Evolutionary conservation across 1,284 basidiomycete species (phyloP).

Genomic region (Boletus sp.): DNA sequence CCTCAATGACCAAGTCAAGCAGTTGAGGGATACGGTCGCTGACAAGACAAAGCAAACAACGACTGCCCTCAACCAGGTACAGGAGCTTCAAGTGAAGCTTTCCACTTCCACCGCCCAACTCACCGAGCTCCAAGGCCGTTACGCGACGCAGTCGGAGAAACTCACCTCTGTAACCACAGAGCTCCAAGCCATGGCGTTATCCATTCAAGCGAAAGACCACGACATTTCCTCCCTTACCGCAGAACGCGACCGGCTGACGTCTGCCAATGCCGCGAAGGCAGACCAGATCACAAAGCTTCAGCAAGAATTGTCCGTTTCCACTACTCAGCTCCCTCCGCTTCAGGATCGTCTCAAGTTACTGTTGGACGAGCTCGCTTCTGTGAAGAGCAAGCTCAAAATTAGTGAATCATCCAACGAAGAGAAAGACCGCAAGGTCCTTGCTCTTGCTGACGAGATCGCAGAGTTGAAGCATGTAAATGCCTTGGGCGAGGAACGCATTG

Average conservation of each 20-base stretch:
- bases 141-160: neutral
- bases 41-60: no score
- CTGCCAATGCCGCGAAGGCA: neutral
- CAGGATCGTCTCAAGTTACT: neutral
- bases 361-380: neutral
- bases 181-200: neutral
- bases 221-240: neutral
- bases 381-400: neutral
- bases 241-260: neutral
- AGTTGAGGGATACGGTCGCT: no score
- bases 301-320: neutral
- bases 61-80: neutral
- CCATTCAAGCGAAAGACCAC: neutral
- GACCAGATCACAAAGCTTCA: neutral
- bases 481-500: neutral
- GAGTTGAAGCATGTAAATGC: neutral
- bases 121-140: constrained; percentile 3
- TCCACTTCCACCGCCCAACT: constrained; percentile 1
- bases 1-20: neutral
- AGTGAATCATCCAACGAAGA: neutral
- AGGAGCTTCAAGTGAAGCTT: neutral
- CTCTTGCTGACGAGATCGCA: neutral
- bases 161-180: neutral
- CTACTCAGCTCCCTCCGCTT: neutral
- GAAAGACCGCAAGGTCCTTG: neutral